A percentile compares a stretch with the other conserved stretches of the same genome.
These are phyloP conservation scores for Hortaea sp. DNA, from an alignment of 2,329 filamentous ascomycete species.

Conservation along the genomic window DNA sequence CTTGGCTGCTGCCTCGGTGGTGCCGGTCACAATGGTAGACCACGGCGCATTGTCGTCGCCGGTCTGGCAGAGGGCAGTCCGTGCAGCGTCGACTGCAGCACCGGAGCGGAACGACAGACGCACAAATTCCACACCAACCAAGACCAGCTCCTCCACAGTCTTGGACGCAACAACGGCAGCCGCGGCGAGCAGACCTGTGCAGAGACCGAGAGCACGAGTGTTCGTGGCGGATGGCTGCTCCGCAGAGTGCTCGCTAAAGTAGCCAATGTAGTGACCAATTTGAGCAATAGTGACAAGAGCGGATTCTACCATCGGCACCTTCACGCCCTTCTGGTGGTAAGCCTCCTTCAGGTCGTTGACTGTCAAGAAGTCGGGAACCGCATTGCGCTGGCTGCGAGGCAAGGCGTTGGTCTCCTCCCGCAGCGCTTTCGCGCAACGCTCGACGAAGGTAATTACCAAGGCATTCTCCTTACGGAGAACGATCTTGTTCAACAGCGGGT, in stretches of 20 bases:
- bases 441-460: conserved; percentile 53
- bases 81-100: conserved; percentile 32
- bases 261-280: conserved; percentile 59
- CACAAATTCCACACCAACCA: conserved; percentile 53
- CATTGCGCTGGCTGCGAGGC: conserved; percentile 45
- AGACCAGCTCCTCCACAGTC: conserved; percentile 51
- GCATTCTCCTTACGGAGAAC: conserved; percentile 43
- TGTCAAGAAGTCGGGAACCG: conserved; percentile 52
- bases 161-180: conserved; percentile 54
- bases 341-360: conserved; percentile 55
- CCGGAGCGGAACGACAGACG: conserved; percentile 58
- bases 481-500: conserved; percentile 47
- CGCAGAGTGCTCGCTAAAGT: conserved; percentile 43
- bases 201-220: conserved; percentile 51
- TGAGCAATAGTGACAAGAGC: conserved; percentile 56
- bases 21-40: conserved; percentile 55
- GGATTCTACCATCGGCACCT: conserved; percentile 54
- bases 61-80: conserved; percentile 41
- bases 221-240: conserved; percentile 42
- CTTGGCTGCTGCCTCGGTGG: conserved; percentile 42
- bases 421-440: conserved; percentile 47
- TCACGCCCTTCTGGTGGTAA: conserved; percentile 48
- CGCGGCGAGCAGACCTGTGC: conserved; percentile 62
- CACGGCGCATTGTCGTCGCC: conserved; percentile 50
- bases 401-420: conserved; percentile 51